These are phyloP conservation scores for Paramarasmius palmivorus DNA, from an alignment of 1,284 basidiomycete genomes.

Conservation along the genomic window DNA sequence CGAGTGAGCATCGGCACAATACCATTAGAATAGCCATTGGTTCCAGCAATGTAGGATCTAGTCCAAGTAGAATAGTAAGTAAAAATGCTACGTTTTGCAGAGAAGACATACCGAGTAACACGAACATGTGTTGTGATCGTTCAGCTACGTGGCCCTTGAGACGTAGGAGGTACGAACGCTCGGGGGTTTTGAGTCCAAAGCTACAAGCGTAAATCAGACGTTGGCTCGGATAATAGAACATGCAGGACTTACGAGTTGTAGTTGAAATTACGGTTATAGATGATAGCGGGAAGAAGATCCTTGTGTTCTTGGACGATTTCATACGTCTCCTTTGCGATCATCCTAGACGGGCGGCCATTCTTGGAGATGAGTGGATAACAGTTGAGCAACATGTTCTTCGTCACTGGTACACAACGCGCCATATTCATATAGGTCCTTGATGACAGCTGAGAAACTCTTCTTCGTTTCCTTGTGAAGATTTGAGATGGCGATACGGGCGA, in stretches of 20 bases:
- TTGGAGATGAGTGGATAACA: slow-evolving; percentile 88
- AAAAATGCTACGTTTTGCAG: slow-evolving; percentile 18
- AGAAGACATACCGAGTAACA: slow-evolving; percentile 79
- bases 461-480: slow-evolving; percentile 99
- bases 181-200: slow-evolving; percentile 99
- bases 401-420: slow-evolving; percentile 44
- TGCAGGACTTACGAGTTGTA: slow-evolving; percentile 82
- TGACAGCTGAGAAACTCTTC: slow-evolving; percentile 93
- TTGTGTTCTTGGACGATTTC: slow-evolving; percentile 84
- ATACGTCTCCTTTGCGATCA: slow-evolving; percentile 93
- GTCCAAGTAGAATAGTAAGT: too few species aligned
- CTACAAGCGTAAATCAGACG: slow-evolving; percentile 37
- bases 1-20: slow-evolving; percentile 99
- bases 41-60: slow-evolving; percentile 89
- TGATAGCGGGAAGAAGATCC: slow-evolving; percentile 92
- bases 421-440: slow-evolving; percentile 91
- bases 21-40: slow-evolving; percentile 98
- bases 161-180: slow-evolving; percentile 95
- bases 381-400: neutral
- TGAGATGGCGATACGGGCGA: slow-evolving; percentile 97
- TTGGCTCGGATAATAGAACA: neutral
- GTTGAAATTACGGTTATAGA: slow-evolving; percentile 98
- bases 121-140: slow-evolving; percentile 98
- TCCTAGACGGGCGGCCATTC: slow-evolving; percentile 83
- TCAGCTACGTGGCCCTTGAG: slow-evolving; percentile 96